phyloP scores from a whole-genome alignment of 441 rosid species.

The Adansonia gregorii region DNA sequence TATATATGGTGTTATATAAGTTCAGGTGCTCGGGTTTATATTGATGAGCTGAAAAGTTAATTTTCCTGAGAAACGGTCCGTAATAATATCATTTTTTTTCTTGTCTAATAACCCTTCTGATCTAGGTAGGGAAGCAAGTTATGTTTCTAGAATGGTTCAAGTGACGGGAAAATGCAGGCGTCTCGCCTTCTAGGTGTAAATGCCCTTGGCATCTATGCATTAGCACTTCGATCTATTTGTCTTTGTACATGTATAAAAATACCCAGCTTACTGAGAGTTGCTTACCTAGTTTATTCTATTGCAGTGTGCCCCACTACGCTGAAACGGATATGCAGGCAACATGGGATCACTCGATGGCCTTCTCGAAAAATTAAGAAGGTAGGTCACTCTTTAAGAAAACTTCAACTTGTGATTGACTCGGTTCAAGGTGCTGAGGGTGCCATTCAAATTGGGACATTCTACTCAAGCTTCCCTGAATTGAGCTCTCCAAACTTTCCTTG shows the following conservation, averaged over 20 bases:
- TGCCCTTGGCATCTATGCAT: slow-evolving; percentile 3
- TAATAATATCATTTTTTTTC: not conserved
- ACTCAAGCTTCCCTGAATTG: slow-evolving; percentile 75
- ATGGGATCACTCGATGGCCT: slow-evolving; percentile 93
- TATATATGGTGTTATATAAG: not conserved
- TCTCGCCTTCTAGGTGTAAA: not conserved
- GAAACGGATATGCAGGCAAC: slow-evolving; percentile 91
- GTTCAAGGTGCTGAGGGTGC: slow-evolving; percentile 77
- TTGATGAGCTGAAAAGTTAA: not conserved
- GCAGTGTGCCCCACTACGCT: slow-evolving; percentile 93
- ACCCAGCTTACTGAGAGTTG: not conserved
- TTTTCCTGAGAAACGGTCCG: not conserved
- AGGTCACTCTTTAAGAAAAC: slow-evolving; percentile 78
- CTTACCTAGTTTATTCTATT: slow-evolving; percentile 32
- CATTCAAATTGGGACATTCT: slow-evolving; percentile 74
- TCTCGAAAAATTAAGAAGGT: slow-evolving; percentile 91
- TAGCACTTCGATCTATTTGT: not conserved
- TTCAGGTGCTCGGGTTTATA: not conserved
- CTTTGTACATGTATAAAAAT: not conserved
- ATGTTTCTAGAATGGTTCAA: not conserved
- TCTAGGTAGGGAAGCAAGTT: not conserved
- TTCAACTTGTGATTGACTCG: slow-evolving; percentile 78
- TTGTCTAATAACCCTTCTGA: not conserved
- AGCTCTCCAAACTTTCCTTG: slow-evolving; percentile 54
- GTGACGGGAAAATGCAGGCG: not conserved